A percentile compares a stretch with the other conserved stretches of the same genome.
Conservation (phyloP, 495 filamentous ascomycete species). For the Talaromyces thailandensis region DNA sequence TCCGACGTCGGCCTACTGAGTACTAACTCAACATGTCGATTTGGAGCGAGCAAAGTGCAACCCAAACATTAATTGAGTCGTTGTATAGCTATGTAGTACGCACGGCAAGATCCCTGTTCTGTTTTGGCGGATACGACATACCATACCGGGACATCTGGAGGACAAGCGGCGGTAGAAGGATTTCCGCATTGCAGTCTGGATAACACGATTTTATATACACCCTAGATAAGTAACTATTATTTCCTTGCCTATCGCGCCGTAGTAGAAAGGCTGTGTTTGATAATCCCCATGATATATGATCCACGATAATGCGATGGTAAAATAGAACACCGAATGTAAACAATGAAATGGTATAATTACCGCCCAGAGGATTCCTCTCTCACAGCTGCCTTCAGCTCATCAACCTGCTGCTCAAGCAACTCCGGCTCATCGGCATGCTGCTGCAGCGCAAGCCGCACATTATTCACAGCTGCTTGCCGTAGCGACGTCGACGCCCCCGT, state of each 20-base stretch:
- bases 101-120: not conserved
- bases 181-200: not conserved
- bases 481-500: not conserved
- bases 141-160: not conserved
- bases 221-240: not conserved
- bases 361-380: not conserved
- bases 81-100: not conserved
- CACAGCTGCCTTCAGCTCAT: conserved; percentile 6
- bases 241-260: not conserved
- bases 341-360: not conserved
- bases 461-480: conserved; percentile 5
- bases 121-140: not conserved
- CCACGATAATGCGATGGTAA: too few species aligned
- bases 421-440: conserved; percentile 9
- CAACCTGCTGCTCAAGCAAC: conserved; percentile 10
- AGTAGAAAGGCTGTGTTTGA: not conserved
- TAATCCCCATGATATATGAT: too few species aligned
- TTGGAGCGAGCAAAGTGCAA: not conserved
- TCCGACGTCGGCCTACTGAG: not conserved
- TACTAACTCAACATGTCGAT: not conserved
- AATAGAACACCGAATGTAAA: not conserved
- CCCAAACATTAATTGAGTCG: not conserved
- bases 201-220: not conserved
- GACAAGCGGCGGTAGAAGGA: too few species aligned
- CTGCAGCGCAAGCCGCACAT: conserved; percentile 7